These are phyloP conservation scores for Apiotrichum gamsii DNA, from an alignment of 1,284 basidiomycete genomes.

Conservation along the genomic window DNA sequence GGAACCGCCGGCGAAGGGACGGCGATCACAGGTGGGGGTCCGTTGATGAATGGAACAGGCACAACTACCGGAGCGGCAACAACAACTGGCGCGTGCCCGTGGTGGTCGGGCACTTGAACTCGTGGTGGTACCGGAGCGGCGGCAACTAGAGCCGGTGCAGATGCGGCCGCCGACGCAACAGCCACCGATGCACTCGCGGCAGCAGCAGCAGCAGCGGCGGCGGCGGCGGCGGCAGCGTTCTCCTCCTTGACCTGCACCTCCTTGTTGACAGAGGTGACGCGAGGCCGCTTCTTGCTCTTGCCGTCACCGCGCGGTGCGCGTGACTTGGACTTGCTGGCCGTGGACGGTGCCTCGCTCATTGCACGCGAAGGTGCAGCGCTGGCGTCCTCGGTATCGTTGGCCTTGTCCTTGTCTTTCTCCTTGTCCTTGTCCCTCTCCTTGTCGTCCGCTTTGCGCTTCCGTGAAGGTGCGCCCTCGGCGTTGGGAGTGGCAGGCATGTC, in stretches of 20 bases:
- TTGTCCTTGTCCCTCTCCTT: not conserved
- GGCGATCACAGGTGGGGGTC: not conserved
- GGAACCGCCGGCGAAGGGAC: not conserved
- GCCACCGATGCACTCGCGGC: not conserved
- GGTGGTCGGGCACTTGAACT: not conserved
- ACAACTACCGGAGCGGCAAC: not conserved
- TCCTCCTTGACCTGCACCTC: constrained; percentile 3
- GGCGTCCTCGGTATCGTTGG: not conserved
- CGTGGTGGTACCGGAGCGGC: not conserved
- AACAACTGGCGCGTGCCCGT: no score
- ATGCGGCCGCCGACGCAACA: constrained; percentile 1
- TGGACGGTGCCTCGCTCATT: constrained; percentile 26
- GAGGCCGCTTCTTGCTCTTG: constrained; percentile 32
- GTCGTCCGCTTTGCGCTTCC: constrained; percentile 12
- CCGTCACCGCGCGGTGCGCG: constrained; percentile 15
- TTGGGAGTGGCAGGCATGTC: constrained; percentile 9
- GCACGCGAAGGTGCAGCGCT: constrained; percentile 24
- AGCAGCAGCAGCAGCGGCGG: not conserved
- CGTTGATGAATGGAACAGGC: constrained; percentile 1
- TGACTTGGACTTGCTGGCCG: constrained; percentile 23
- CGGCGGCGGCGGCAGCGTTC: not conserved
- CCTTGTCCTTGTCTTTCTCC: constrained; percentile 4
- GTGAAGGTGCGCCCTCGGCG: constrained; percentile 7
- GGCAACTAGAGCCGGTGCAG: not conserved
- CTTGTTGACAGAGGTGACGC: constrained; percentile 26